Evolutionary conservation across 2,329 filamentous ascomycete species (phyloP), one percentile per base, ranked within the genome.

Genomic region (Trichoderma guizhouense): DNA sequence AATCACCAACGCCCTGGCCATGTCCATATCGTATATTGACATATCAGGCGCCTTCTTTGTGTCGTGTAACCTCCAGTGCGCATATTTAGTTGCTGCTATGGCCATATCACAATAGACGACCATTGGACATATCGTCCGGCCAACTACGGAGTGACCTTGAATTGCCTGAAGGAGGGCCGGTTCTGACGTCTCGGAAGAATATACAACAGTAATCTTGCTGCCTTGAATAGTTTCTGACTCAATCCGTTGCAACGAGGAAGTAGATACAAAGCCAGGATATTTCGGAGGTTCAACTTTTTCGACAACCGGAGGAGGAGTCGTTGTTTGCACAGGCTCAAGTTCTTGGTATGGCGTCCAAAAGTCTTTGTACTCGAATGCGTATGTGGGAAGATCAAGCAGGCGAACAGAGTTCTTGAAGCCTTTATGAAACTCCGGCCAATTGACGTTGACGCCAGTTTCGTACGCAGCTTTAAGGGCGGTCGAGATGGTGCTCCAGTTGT

Each of bases 281-380:
- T 18, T 47, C 1, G 43, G 43, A 47, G 43, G 18, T 47, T 47
- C 18, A 47, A 47, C 18, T 7, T 47, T 47, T 21, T 47, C 43
- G 43, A 47, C n/a, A 6, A 21, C 18, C 1, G 43, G 43, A 21
- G 43, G 1, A n/a, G n/a, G 43, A 15, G 43, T 1, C 0, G 43
- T 47, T 47, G 43, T 9, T n/a, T 47, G 43, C 18, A 47, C 43
- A 5, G 43, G 43, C 5, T 55, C 51, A 26, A 21, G 21, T 2
- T 55, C n/a, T 24, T 11, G 9, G 34, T 69, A 69, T 26, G 34
- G 32, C n/a, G 53, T 61, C 66, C 66, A 69, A 32, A 69, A 69
- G 28, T 60, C 34, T 24, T 57, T 32, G 18, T 28, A 36, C 34
- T 69, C 66, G 43, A 69, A 69, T 24, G 64, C 64, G 43, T 67